phyloP scores from a whole-genome alignment of 2,329 filamentous ascomycete species.

The Whalleya microplaca region DNA sequence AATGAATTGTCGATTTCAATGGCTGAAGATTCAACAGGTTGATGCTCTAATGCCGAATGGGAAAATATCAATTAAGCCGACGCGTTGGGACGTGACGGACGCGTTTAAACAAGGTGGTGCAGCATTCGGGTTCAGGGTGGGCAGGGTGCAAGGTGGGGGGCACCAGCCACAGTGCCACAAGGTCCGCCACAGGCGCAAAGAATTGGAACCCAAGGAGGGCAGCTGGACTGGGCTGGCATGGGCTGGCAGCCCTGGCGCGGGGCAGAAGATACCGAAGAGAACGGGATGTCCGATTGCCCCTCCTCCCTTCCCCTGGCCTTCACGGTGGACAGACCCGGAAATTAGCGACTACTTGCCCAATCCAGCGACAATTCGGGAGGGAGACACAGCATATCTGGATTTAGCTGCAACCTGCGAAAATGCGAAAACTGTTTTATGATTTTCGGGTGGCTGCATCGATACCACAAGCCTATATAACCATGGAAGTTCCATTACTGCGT shows the following conservation, averaged over 20 bases:
- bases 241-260: too few relatives aligned
- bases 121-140: background rate
- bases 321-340: background rate
- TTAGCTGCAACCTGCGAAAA: too few relatives aligned
- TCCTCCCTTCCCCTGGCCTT: background rate
- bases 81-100: background rate
- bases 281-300: too few relatives aligned
- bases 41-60: background rate
- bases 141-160: background rate
- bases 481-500: too few relatives aligned
- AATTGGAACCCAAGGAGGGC: too few relatives aligned
- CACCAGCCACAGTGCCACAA: too few relatives aligned
- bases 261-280: too few relatives aligned
- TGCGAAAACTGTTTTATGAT: background rate
- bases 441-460: background rate
- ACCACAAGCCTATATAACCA: too few relatives aligned
- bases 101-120: background rate
- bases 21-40: background rate
- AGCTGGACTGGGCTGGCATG: too few relatives aligned
- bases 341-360: background rate
- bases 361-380: background rate
- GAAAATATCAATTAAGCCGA: slow-evolving; percentile 1
- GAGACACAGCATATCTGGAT: background rate
- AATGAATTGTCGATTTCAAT: background rate
- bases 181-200: too few relatives aligned